Base-by-base conservation (phyloP, 345 rosid species). In the Hibiscus tridactylites region DNA sequence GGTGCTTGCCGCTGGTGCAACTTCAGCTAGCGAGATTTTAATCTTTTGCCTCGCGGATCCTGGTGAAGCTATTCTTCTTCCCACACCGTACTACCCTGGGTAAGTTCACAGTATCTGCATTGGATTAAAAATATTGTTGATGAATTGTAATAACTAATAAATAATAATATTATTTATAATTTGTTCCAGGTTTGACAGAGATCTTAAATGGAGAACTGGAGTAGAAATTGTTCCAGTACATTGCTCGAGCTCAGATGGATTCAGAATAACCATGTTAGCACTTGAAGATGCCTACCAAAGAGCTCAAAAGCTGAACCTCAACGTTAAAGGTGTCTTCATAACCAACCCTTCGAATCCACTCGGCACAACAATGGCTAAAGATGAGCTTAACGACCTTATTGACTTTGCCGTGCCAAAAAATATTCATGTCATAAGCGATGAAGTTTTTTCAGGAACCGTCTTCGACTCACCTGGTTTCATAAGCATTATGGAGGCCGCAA, bases 11-110 rank as follows among this genome's bases (percentile, higher is more conserved):
- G 98, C 98, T 11, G 97, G 98, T 57, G 86, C 98, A 71, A 93
- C 96, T 65, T 81, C 98, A 2, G 97, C 98, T 3, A 93, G 90
- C 53, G 98, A 93, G 80, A 85, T 88, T 60, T 83, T 93, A 21
- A 83, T 90, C 76, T 91, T 93, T 67, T 91, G 96, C 73, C 94
- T 93, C 0, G 89, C 95, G 28, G 82, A 90, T 54, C 91, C 89
- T 4, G 97, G 96, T 17, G 96, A 93, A 19, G 98, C 98, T 13
- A 78, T 93, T 54, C 98, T 93, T 67, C 78, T 93, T 66, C 98
- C 97, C 6, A 84, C 97, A 0, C 98, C 97, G 12, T 93, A 91
- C 73, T 93, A 93, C 53, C 93, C 98, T 16, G 97, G 96, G 98
- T 91, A 82, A 1, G 68, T 59, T 31, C 28, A 39, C 42, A 37